Conservation (phyloP, 805 yeast species). For the Saccharomycopsis sp. region DNA sequence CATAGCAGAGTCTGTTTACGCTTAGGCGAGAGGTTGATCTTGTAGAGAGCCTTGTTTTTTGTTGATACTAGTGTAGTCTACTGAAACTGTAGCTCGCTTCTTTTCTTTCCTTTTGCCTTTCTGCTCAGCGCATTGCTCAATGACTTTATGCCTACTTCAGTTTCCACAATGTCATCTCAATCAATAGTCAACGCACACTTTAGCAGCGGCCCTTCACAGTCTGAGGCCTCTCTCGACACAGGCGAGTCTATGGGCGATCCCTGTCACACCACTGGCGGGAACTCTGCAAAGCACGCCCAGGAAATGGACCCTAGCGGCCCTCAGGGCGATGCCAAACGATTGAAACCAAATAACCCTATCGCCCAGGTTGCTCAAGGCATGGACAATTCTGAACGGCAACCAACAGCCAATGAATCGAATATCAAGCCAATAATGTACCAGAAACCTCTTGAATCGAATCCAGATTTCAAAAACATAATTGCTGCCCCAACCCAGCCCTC, state of each 20-base stretch:
- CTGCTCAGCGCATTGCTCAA: neutral
- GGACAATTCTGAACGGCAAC: neutral
- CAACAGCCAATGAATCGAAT: neutral
- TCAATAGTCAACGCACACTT: neutral
- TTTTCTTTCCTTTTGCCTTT: neutral
- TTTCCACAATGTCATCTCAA: neutral
- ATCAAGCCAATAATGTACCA: neutral
- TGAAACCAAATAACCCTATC: too few relatives aligned
- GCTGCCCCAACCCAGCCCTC: too few relatives aligned
- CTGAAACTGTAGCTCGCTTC: too few relatives aligned
- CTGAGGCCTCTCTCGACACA: neutral
- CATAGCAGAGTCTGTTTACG: neutral
- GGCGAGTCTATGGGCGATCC: neutral
- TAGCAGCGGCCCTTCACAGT: conserved; percentile 29
- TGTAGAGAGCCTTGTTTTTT: neutral
- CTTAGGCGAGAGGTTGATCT: neutral
- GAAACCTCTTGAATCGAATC: too few relatives aligned
- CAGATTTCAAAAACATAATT: too few relatives aligned
- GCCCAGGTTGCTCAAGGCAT: too few relatives aligned
- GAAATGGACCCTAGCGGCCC: neutral
- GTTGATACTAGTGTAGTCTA: too few relatives aligned
- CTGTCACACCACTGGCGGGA: neutral
- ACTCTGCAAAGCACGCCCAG: neutral
- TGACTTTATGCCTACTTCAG: neutral
- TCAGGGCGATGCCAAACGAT: neutral